Conservation (phyloP, 176 grass and related monocot species). For the Eleusine coracana region DNA sequence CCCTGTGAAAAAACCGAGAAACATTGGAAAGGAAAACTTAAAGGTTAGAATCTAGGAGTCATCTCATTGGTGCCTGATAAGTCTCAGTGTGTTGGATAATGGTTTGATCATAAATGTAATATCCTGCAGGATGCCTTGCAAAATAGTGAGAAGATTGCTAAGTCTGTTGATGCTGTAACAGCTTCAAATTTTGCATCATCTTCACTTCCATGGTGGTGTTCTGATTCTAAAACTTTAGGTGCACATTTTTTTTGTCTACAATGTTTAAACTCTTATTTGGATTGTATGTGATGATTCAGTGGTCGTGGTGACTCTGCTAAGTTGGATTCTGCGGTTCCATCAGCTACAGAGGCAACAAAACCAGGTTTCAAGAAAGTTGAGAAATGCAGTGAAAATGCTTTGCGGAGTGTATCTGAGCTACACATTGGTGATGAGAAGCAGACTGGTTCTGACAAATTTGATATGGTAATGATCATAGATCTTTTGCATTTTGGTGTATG, state of each 20-base stretch:
- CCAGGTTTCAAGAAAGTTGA: slow-evolving; percentile 62
- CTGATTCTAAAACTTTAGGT: not conserved
- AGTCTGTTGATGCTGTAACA: slow-evolving; percentile 13
- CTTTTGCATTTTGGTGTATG: not conserved
- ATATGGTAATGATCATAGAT: slow-evolving; percentile 66
- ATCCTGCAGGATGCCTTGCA: slow-evolving; percentile 47
- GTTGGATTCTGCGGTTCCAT: slow-evolving; percentile 38
- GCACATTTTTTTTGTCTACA: not conserved
- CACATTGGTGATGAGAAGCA: slow-evolving; percentile 71
- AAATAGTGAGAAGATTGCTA: slow-evolving; percentile 39
- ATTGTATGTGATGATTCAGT: slow-evolving; percentile 27
- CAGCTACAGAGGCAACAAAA: slow-evolving; percentile 27
- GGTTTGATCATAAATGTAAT: slow-evolving; percentile 1
- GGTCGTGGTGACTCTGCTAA: slow-evolving; percentile 31
- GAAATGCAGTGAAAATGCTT: slow-evolving; percentile 66
- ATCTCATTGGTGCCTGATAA: not conserved
- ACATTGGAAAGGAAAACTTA: slow-evolving; percentile 58
- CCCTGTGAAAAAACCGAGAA: slow-evolving; percentile 72
- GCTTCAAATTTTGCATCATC: slow-evolving; percentile 38
- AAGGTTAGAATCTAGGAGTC: slow-evolving; percentile 48
- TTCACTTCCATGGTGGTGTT: slow-evolving; percentile 47
- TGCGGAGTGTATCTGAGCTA: slow-evolving; percentile 85
- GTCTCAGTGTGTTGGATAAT: not conserved
- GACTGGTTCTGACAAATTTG: slow-evolving; percentile 60
- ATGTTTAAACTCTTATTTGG: slow-evolving; percentile 21